These are phyloP conservation scores for Aspergillus avenaceus DNA, from an alignment of 495 filamentous ascomycete genomes.

Conservation along the genomic window DNA sequence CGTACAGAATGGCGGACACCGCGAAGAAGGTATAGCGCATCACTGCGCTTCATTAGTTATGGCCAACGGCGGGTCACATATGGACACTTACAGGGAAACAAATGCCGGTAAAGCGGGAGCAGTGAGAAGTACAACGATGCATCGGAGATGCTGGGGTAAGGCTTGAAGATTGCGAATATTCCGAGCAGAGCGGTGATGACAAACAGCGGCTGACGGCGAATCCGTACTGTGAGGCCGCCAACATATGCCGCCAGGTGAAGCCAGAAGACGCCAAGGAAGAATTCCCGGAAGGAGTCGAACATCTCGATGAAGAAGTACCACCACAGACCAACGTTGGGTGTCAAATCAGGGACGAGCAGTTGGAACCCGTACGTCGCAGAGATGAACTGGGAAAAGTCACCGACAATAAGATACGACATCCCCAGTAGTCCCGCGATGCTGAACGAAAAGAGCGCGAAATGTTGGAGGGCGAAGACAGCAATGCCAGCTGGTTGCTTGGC, in stretches of 20 bases:
- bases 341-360: constrained; percentile 84
- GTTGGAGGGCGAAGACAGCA: constrained; percentile 46
- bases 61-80: neutral
- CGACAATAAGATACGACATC: constrained; percentile 71
- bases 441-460: constrained; percentile 40
- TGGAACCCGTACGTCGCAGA: constrained; percentile 88
- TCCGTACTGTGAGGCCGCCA: constrained; percentile 71
- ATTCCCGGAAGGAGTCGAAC: constrained; percentile 95
- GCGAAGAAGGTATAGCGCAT: constrained; percentile 93
- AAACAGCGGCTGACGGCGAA: constrained; percentile 81
- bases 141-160: constrained; percentile 89
- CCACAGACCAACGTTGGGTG: constrained; percentile 94
- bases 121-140: constrained; percentile 77
- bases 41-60: constrained; percentile 44
- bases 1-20: constrained; percentile 76
- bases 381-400: constrained; percentile 78
- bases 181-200: constrained; percentile 77
- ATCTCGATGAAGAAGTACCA: constrained; percentile 99
- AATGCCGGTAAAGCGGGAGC: constrained; percentile 82
- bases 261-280: constrained; percentile 98
- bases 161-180: constrained; percentile 89
- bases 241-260: constrained; percentile 88
- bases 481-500: constrained; percentile 18
- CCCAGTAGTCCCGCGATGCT: constrained; percentile 57
- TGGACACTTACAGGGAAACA: constrained; percentile 74